Percentiles rank a stretch among this genome's conserved stretches.
phyloP scores from a whole-genome alignment of 2,329 filamentous ascomycete genomes.

The Xylaria sp. region DNA sequence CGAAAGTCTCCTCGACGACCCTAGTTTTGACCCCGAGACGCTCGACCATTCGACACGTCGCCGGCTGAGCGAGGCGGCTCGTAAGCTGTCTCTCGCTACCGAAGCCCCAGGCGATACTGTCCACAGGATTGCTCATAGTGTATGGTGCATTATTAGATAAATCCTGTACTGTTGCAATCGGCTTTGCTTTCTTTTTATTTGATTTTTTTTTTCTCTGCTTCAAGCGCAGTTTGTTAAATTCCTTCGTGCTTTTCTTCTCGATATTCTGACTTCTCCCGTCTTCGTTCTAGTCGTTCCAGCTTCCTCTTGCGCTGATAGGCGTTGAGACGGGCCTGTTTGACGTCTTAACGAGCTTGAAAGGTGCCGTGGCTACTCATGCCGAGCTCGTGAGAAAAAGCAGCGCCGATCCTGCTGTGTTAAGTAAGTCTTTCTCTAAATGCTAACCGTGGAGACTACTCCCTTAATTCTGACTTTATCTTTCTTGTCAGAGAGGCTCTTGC shows the following conservation, averaged over 20 bases:
- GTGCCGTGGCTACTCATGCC: constrained; percentile 16
- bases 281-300: constrained; percentile 29
- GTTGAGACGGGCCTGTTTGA: constrained; percentile 36
- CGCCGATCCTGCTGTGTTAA: constrained; percentile 38
- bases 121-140: constrained; percentile 31
- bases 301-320: constrained; percentile 33
- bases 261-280: constrained; percentile 8
- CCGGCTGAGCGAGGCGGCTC: constrained; percentile 34
- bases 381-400: constrained; percentile 29
- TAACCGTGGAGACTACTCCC: background rate
- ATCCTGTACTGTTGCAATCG: background rate
- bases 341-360: constrained; percentile 18
- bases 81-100: constrained; percentile 31
- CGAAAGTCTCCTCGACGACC: constrained; percentile 31
- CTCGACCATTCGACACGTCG: constrained; percentile 34
- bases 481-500: constrained; percentile 38
- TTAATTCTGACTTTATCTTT: background rate
- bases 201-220: background rate
- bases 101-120: constrained; percentile 33
- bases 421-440: constrained; percentile 25
- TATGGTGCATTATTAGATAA: constrained; percentile 7
- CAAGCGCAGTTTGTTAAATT: too few species aligned
- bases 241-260: too few species aligned
- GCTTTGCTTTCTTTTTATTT: too few species aligned
- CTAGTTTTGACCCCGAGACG: constrained; percentile 27